These are phyloP conservation scores for Butyriboletus loyo DNA, from an alignment of 768 basidiomycete genomes.

Conservation along the genomic window DNA sequence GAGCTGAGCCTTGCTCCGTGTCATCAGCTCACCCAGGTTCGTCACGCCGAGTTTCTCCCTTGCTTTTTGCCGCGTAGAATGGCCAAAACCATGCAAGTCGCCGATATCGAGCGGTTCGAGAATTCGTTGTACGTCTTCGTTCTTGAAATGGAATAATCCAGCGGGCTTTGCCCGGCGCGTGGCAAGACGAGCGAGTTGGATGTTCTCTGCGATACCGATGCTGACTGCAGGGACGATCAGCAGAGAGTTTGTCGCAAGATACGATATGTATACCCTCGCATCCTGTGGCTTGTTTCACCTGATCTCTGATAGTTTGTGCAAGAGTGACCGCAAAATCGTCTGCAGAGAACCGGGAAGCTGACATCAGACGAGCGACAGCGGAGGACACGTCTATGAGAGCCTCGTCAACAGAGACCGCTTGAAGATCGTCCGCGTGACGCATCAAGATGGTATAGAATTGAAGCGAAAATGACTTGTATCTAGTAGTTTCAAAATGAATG, in stretches of 20 bases:
- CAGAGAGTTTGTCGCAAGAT: neutral
- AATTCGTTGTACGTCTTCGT: slow-evolving; percentile 48
- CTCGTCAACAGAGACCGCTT: slow-evolving; percentile 96
- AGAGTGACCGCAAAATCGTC: slow-evolving; percentile 69
- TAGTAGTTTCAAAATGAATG: slow-evolving; percentile 27
- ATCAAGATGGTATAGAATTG: slow-evolving; percentile 93
- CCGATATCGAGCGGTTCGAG: slow-evolving; percentile 70
- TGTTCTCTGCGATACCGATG: slow-evolving; percentile 89
- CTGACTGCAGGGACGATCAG: slow-evolving; percentile 54
- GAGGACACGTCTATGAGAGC: slow-evolving; percentile 86
- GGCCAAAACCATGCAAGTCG: slow-evolving; percentile 86
- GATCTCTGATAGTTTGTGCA: slow-evolving; percentile 76
- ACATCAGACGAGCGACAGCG: slow-evolving; percentile 41
- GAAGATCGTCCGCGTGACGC: slow-evolving; percentile 83
- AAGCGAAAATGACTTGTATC: slow-evolving; percentile 81
- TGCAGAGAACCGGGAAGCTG: slow-evolving; percentile 21
- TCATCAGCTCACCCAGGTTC: slow-evolving; percentile 63
- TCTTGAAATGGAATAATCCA: slow-evolving; percentile 71
- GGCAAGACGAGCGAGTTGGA: slow-evolving; percentile 89
- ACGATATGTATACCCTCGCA: slow-evolving; percentile 63
- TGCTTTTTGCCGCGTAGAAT: slow-evolving; percentile 72
- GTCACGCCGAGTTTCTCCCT: slow-evolving; percentile 73
- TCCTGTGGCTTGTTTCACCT: slow-evolving; percentile 73
- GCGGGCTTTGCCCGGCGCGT: slow-evolving; percentile 91
- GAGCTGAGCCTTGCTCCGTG: slow-evolving; percentile 61